Conservation (phyloP, 2,329 filamentous ascomycete species). For the Penicillium sp. region DNA sequence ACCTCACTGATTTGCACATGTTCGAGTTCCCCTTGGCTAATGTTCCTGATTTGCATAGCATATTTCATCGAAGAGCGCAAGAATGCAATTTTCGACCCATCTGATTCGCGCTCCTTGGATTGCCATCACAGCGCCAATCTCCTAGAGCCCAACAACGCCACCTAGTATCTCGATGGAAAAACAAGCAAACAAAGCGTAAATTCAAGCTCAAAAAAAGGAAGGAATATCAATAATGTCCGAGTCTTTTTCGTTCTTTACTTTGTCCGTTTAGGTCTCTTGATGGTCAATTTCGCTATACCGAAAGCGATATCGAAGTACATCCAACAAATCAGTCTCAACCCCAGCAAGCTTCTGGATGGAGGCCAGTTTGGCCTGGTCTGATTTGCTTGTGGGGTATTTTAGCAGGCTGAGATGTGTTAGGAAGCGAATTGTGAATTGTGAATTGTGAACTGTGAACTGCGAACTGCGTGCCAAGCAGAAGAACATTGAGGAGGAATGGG, state of each 20-base stretch:
- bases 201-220: not conserved
- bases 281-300: not conserved
- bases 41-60: conserved; percentile 24
- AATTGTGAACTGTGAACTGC: not conserved
- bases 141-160: conserved; percentile 26
- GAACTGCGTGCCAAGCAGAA: not conserved
- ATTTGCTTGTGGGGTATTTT: conserved; percentile 7
- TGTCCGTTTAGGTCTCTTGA: not conserved
- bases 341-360: not conserved
- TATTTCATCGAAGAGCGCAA: conserved; percentile 41
- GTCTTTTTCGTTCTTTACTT: not conserved
- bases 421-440: not conserved
- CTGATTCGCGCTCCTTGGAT: conserved; percentile 45
- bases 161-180: not conserved
- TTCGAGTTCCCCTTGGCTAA: conserved; percentile 1
- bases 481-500: not conserved
- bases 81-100: conserved; percentile 39
- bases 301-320: conserved; percentile 8
- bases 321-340: not conserved
- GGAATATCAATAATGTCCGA: not conserved
- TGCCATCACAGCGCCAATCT: conserved; percentile 40
- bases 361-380: not conserved
- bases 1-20: not conserved
- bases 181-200: not conserved
- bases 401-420: conserved; percentile 1